phyloP scores from a whole-genome alignment of 2,329 filamentous ascomycete species.

The Fusarium sp. region DNA sequence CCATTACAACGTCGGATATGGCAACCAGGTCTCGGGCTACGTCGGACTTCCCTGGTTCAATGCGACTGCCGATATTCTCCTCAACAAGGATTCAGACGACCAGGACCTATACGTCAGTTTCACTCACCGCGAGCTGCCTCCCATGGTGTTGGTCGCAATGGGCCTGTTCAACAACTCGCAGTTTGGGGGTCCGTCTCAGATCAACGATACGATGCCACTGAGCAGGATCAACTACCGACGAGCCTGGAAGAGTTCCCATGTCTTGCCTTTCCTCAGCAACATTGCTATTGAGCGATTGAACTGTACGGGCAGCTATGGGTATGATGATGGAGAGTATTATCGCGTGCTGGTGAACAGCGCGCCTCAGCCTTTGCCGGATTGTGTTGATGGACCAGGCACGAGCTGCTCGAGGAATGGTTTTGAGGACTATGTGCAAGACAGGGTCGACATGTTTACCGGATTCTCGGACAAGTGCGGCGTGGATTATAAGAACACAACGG shows the following conservation, averaged over 20 bases:
- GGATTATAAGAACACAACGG: constrained; percentile 39
- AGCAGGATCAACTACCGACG: constrained; percentile 72
- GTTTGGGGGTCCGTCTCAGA: constrained; percentile 58
- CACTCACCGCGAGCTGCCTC: constrained; percentile 76
- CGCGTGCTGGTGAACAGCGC: constrained; percentile 41
- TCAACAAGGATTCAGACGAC: constrained; percentile 49
- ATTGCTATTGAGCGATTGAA: constrained; percentile 74
- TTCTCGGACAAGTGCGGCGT: constrained; percentile 40
- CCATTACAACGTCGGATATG: constrained; percentile 75
- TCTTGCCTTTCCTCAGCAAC: constrained; percentile 75
- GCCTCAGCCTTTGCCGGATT: constrained; percentile 30
- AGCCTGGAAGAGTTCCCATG: constrained; percentile 71
- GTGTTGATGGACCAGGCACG: constrained; percentile 36
- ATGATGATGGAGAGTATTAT: constrained; percentile 40
- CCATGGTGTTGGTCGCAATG: constrained; percentile 74
- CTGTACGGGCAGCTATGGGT: constrained; percentile 67
- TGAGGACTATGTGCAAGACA: constrained; percentile 30
- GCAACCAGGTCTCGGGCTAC: constrained; percentile 65
- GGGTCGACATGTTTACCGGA: constrained; percentile 30
- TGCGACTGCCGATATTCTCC: constrained; percentile 64
- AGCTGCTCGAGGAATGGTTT: constrained; percentile 34
- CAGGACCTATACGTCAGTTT: constrained; percentile 76
- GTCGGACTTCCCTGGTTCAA: constrained; percentile 77
- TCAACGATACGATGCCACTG: constrained; percentile 74
- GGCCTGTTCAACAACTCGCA: constrained; percentile 77